Conservation (phyloP, 345 rosid genomes). For the Citrus sp. region DNA sequence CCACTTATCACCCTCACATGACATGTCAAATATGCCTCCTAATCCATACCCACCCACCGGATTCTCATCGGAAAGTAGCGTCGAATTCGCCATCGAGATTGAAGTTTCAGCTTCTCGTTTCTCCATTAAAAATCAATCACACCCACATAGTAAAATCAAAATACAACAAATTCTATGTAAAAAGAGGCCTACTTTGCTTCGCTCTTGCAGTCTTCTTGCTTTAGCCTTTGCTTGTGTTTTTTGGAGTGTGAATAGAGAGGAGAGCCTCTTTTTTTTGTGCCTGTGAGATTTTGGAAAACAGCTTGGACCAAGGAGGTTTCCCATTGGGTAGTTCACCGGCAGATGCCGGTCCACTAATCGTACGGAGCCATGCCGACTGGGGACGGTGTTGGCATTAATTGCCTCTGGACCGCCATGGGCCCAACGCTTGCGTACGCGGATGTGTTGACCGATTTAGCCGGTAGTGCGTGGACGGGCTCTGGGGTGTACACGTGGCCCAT, state of each 20-base stretch:
- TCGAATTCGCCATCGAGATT: conserved; percentile 42
- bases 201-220: neutral
- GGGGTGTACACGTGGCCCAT: conserved; percentile 27
- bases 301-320: conserved; percentile 57
- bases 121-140: conserved; percentile 25
- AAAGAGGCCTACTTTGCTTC: neutral
- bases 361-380: conserved; percentile 24
- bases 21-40: conserved; percentile 60
- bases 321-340: conserved; percentile 54
- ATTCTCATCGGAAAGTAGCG: conserved; percentile 40
- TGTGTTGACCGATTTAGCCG: conserved; percentile 38
- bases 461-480: conserved; percentile 24
- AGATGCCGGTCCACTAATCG: conserved; percentile 45
- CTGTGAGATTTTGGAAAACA: conserved; percentile 56
- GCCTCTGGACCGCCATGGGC: conserved; percentile 24
- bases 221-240: neutral
- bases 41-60: conserved; percentile 20
- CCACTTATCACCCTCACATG: conserved; percentile 27
- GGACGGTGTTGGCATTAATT: conserved; percentile 66
- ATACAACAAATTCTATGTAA: too few relatives aligned
- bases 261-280: neutral
- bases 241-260: conserved; percentile 44
- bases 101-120: conserved; percentile 19
- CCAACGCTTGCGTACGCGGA: conserved; percentile 33
- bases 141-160: conserved; percentile 16